phyloP scores from a whole-genome alignment of 78 protist species.

The Chrysochromulina parva region DNA sequence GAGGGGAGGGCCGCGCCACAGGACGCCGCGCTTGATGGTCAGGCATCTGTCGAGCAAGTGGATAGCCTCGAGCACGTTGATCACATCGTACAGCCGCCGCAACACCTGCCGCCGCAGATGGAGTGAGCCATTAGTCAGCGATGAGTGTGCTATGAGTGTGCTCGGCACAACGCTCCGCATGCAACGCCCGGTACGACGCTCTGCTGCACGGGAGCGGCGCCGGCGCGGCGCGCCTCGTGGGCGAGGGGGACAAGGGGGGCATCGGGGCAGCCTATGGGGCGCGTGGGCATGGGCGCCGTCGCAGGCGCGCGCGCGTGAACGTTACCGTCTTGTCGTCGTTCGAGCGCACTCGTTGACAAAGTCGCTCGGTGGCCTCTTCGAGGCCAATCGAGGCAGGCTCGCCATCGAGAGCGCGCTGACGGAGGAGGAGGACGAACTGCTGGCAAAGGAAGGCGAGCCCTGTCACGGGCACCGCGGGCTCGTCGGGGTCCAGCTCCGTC shows the following conservation, averaged over 20 bases:
- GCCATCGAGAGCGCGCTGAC: not conserved
- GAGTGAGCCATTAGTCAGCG: no score
- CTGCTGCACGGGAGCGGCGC: no score
- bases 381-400: not conserved
- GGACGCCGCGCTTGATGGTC: not conserved
- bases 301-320: no score
- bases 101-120: no score
- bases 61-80: not conserved
- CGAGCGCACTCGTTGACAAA: not conserved
- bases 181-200: no score
- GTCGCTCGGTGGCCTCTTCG: not conserved
- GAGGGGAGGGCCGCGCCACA: not conserved
- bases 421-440: not conserved
- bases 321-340: not conserved
- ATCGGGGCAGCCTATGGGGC: no score
- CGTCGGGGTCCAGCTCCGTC: not conserved
- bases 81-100: not conserved
- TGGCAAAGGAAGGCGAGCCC: slow-evolving; percentile 3
- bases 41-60: not conserved
- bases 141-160: no score
- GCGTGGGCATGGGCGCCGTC: no score
- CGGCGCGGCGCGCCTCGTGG: no score
- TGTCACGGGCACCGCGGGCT: not conserved
- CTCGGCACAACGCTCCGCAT: no score
- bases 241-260: no score